Evolutionary conservation across 1,284 basidiomycete species (phyloP).

Genomic region (Sporisorium reilianum): DNA sequence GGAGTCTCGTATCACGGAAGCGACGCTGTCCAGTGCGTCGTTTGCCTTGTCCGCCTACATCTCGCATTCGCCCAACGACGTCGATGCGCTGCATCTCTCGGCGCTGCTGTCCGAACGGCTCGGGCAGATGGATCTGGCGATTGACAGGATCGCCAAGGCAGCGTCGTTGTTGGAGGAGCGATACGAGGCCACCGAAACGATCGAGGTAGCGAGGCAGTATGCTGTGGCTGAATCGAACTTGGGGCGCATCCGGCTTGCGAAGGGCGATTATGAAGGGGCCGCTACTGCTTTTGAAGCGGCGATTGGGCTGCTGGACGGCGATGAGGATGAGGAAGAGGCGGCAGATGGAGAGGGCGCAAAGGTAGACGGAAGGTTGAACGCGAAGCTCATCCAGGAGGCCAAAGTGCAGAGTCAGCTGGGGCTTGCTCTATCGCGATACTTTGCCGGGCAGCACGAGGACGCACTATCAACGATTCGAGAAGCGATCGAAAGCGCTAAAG

Average conservation of each 20-base stretch:
- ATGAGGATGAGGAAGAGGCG: constrained; percentile 69
- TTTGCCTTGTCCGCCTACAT: constrained; percentile 85
- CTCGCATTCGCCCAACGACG: constrained; percentile 77
- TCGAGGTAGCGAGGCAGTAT: constrained; percentile 81
- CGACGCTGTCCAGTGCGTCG: constrained; percentile 72
- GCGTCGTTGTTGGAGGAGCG: constrained; percentile 82
- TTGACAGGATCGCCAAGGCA: constrained; percentile 76
- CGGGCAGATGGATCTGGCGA: constrained; percentile 78
- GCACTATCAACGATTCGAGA: constrained; percentile 20
- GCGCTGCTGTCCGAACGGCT: constrained; percentile 87
- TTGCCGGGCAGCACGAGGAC: constrained; percentile 12
- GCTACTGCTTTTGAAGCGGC: constrained; percentile 80
- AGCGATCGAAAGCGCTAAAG: constrained; percentile 12
- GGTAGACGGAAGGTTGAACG: constrained; percentile 12
- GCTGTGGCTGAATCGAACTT: constrained; percentile 85
- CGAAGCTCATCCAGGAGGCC: constrained; percentile 6
- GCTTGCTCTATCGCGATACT: constrained; percentile 29
- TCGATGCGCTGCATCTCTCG: constrained; percentile 84
- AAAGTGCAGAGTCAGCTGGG: constrained; percentile 32
- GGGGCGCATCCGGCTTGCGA: constrained; percentile 80
- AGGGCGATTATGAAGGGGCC: constrained; percentile 75
- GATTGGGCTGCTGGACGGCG: constrained; percentile 76
- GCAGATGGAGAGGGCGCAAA: constrained; percentile 71
- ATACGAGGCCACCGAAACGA: constrained; percentile 88
- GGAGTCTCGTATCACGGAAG: constrained; percentile 7